These are phyloP conservation scores for Chlamydomonas sp. DNA, from an alignment of 139 green algal genomes.

Conservation along the genomic window DNA sequence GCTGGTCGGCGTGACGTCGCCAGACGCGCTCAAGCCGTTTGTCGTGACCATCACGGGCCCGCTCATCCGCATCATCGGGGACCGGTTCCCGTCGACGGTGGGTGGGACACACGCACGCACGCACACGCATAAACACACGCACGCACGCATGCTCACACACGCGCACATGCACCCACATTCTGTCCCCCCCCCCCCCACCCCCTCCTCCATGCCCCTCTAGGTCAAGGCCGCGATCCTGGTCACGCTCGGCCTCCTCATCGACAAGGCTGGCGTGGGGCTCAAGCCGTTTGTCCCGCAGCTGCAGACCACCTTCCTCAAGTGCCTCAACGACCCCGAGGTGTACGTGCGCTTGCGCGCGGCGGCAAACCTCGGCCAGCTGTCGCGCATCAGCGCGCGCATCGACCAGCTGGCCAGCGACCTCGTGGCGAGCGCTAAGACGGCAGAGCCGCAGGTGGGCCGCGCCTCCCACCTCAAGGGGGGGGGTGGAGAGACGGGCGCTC, in stretches of 20 bases:
- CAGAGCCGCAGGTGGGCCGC: conserved; percentile 32
- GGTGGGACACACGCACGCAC: too few species aligned
- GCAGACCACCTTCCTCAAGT: conserved; percentile 97
- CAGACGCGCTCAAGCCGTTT: conserved; percentile 78
- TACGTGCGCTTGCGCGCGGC: conserved; percentile 52
- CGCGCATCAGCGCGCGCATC: conserved; percentile 56
- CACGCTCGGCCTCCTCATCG: conserved; percentile 80
- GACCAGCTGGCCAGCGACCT: conserved; percentile 69
- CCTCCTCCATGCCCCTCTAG: conserved; percentile 43
- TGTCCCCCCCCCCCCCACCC: too few species aligned
- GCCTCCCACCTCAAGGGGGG: not conserved
- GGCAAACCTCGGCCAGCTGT: conserved; percentile 73
- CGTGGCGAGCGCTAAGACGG: conserved; percentile 28
- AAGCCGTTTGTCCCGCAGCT: conserved; percentile 97
- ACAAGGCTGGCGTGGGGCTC: conserved; percentile 72
- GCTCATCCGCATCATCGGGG: conserved; percentile 91
- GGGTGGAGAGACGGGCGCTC: not conserved
- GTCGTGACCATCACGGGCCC: conserved; percentile 89
- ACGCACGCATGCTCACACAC: too few species aligned
- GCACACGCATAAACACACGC: too few species aligned
- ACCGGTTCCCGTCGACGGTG: conserved; percentile 48
- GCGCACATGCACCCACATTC: too few species aligned
- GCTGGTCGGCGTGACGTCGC: conserved; percentile 71
- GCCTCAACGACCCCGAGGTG: conserved; percentile 67
- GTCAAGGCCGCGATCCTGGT: conserved; percentile 85